Conservation (phyloP, 1,284 basidiomycete genomes). For the Cryptococcus sp. region DNA sequence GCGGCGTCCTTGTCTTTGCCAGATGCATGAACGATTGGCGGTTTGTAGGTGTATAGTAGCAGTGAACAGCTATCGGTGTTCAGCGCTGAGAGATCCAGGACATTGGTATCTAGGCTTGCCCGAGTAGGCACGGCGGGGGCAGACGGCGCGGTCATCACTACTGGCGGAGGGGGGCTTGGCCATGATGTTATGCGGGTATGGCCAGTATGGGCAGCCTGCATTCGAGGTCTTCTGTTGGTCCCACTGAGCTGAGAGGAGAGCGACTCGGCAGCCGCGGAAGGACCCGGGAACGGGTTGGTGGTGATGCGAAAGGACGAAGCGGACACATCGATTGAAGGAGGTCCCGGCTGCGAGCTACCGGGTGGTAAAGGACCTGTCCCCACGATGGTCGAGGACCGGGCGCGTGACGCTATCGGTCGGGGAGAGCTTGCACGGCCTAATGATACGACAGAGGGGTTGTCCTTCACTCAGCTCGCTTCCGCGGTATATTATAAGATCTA, state of each 20-base stretch:
- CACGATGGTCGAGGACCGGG: slow-evolving; percentile 42
- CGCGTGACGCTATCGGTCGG: slow-evolving; percentile 21
- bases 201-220: slow-evolving; percentile 12
- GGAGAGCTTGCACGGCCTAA: slow-evolving; percentile 9
- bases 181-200: slow-evolving; percentile 31
- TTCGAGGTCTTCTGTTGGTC: slow-evolving; percentile 12
- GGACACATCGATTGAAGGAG: slow-evolving; percentile 23
- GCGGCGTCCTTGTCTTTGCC: slow-evolving; percentile 10
- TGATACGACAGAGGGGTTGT: too few relatives aligned
- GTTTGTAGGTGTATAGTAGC: slow-evolving; percentile 43
- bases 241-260: slow-evolving; percentile 13
- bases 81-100: slow-evolving; percentile 10
- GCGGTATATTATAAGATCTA: too few relatives aligned
- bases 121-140: slow-evolving; percentile 24
- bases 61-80: slow-evolving; percentile 21
- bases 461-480: too few relatives aligned
- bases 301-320: slow-evolving; percentile 24
- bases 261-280: slow-evolving; percentile 19
- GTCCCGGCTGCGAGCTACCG: slow-evolving; percentile 17
- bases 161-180: slow-evolving; percentile 28
- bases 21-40: slow-evolving; percentile 8
- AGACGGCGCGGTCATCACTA: slow-evolving; percentile 23
- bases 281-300: slow-evolving; percentile 11
- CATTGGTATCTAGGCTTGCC: slow-evolving; percentile 18
- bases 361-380: slow-evolving; percentile 20